Conservation (phyloP, 352 stramenopile species). For the Globisporangium canariense region DNA sequence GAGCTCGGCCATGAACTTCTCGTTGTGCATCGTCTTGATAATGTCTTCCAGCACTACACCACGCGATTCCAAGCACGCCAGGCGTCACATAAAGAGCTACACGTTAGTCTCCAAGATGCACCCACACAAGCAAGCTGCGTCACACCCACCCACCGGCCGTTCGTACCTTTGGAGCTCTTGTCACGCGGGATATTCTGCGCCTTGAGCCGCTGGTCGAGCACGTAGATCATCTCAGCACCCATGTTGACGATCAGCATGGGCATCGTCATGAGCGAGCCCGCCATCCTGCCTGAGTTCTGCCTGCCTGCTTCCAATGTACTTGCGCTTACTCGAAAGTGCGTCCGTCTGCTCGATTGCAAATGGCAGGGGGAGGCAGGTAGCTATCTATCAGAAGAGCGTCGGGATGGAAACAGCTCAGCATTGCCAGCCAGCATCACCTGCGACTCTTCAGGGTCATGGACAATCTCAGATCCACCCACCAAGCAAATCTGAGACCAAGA, state of each 20-base stretch:
- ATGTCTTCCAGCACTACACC: constrained; percentile 87
- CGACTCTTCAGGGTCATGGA: too few species aligned
- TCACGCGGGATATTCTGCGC: constrained; percentile 88
- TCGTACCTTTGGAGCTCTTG: constrained; percentile 80
- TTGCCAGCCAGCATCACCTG: too few species aligned
- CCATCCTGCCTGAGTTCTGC: constrained; percentile 24
- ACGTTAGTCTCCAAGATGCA: neutral
- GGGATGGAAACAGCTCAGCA: too few species aligned
- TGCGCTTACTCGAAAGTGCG: neutral
- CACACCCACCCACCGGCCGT: neutral
- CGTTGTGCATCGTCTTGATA: constrained; percentile 91
- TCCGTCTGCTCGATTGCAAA: too few species aligned
- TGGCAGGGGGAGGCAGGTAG: too few species aligned
- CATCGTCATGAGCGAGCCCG: constrained; percentile 82
- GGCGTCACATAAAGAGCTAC: neutral
- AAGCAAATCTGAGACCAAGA: too few species aligned
- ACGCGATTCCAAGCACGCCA: neutral
- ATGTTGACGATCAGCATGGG: constrained; percentile 93
- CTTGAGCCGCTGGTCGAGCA: constrained; percentile 90
- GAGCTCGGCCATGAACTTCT: constrained; percentile 89
- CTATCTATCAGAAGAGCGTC: too few species aligned
- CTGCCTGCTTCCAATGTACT: neutral
- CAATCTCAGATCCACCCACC: too few species aligned
- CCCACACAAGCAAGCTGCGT: neutral
- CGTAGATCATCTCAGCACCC: constrained; percentile 93